These are phyloP conservation scores for Coemansia sp. DNA, from an alignment of 192 early-diverging fungal species.

Conservation along the genomic window DNA sequence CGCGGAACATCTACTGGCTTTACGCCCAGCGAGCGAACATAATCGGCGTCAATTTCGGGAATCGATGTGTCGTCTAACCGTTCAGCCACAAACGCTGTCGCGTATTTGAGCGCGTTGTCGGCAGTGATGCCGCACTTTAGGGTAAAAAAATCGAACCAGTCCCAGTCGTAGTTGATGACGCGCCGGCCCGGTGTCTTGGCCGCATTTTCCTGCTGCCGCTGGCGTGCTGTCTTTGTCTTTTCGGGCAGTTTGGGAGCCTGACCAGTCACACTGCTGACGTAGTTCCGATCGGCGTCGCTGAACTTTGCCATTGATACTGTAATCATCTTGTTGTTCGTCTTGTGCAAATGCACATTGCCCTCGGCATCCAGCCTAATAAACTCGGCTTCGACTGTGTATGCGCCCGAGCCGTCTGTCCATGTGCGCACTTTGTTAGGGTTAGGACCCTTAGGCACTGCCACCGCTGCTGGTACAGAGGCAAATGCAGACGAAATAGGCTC, in stretches of 20 bases:
- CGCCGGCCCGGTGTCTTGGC: constrained; percentile 41
- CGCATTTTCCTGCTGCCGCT: constrained; percentile 49
- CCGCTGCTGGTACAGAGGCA: background rate
- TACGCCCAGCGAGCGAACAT: constrained; percentile 75
- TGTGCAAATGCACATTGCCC: constrained; percentile 91
- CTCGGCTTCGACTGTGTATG: constrained; percentile 91
- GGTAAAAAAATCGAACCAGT: constrained; percentile 92
- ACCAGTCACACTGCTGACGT: constrained; percentile 31
- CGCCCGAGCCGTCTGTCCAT: constrained; percentile 91
- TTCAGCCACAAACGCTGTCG: constrained; percentile 81
- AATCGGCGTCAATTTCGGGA: constrained; percentile 70
- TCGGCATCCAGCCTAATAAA: constrained; percentile 70
- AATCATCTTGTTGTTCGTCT: constrained; percentile 93
- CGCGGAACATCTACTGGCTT: constrained; percentile 82
- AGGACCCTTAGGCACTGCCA: constrained; percentile 13
- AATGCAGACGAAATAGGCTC: background rate
- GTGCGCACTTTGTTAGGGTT: constrained; percentile 66
- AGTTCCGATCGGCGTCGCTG: constrained; percentile 50
- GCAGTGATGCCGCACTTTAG: constrained; percentile 71
- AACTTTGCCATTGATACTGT: constrained; percentile 89
- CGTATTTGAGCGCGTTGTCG: constrained; percentile 77
- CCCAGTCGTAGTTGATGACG: constrained; percentile 70
- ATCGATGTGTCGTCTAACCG: constrained; percentile 81
- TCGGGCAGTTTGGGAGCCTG: constrained; percentile 14
- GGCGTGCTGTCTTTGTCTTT: constrained; percentile 42